phyloP scores from a whole-genome alignment of 805 yeast species.

The Candida cerambycidarum region DNA sequence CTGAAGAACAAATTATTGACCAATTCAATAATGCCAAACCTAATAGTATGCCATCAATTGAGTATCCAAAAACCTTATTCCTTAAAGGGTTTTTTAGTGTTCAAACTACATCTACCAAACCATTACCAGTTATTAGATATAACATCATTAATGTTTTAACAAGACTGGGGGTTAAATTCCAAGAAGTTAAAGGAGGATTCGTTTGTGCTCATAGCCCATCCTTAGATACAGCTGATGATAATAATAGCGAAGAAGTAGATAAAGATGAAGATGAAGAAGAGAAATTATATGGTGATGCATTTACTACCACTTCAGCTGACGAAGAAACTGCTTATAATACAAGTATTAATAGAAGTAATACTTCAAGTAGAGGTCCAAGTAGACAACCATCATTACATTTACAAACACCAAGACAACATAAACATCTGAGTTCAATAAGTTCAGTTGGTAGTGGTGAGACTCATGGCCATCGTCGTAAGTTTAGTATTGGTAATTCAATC shows the following conservation, averaged over 20 bases:
- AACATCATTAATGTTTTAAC: constrained; percentile 77
- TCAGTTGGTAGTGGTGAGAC: constrained; percentile 18
- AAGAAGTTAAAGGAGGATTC: constrained; percentile 93
- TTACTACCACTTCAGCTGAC: constrained; percentile 29
- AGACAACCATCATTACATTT: constrained; percentile 41
- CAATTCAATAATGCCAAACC: constrained; percentile 57
- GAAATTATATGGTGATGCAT: constrained; percentile 40
- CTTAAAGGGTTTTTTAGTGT: constrained; percentile 92
- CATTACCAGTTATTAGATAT: constrained; percentile 82
- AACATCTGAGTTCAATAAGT: constrained; percentile 37
- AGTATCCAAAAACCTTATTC: constrained; percentile 86
- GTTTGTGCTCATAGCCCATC: constrained; percentile 72
- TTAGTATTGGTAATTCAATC: constrained; percentile 60
- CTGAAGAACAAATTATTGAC: constrained; percentile 42
- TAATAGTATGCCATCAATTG: constrained; percentile 90
- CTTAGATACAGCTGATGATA: constrained; percentile 24
- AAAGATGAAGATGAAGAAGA: constrained; percentile 29
- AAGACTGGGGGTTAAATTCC: constrained; percentile 73
- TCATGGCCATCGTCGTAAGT: constrained; percentile 55
- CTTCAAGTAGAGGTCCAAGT: constrained; percentile 22
- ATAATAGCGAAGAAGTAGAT: constrained; percentile 16
- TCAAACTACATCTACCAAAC: constrained; percentile 91
- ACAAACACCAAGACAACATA: constrained; percentile 34
- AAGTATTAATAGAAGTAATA: constrained; percentile 2
- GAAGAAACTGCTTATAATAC: constrained; percentile 17